phyloP scores from a whole-genome alignment of 306 rosid genomes.

The Elaeagnus macrophylla region DNA sequence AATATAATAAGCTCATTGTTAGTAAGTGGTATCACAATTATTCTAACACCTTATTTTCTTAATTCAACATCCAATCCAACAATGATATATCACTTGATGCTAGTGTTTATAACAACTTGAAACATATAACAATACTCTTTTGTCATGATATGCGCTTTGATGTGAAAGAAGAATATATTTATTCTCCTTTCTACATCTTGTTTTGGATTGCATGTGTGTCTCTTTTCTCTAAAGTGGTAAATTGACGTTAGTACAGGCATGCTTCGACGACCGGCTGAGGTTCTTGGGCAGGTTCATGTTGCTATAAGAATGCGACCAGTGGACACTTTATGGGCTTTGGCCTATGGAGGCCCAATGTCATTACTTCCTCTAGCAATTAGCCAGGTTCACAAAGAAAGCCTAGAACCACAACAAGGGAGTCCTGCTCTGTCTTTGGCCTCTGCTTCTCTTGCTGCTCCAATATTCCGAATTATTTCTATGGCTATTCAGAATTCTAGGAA shows the following conservation, averaged over 20 bases:
- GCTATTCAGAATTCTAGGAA: slow-evolving; percentile 75
- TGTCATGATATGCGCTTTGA: not conserved
- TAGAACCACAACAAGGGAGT: slow-evolving; percentile 67
- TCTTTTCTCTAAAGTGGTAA: slow-evolving; percentile 16
- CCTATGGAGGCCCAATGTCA: slow-evolving; percentile 91
- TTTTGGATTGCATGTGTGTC: slow-evolving; percentile 11
- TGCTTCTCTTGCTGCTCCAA: slow-evolving; percentile 69
- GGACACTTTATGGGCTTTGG: slow-evolving; percentile 91
- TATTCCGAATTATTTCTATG: slow-evolving; percentile 66
- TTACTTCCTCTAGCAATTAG: slow-evolving; percentile 84
- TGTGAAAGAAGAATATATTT: not conserved
- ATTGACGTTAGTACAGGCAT: slow-evolving; percentile 46
- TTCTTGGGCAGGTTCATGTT: slow-evolving; percentile 96
- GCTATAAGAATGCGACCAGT: slow-evolving; percentile 73
- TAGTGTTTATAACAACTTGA: too few relatives aligned
- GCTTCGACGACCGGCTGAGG: slow-evolving; percentile 94
- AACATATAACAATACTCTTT: not conserved
- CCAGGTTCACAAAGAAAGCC: slow-evolving; percentile 52
- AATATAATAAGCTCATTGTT: too few relatives aligned
- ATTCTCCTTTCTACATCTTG: not conserved
- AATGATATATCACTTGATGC: too few relatives aligned
- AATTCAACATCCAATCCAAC: too few relatives aligned
- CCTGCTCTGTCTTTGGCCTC: slow-evolving; percentile 60
- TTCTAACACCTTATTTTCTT: too few relatives aligned
- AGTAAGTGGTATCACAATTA: too few relatives aligned